Base-by-base conservation (phyloP, 768 basidiomycete genomes). In the Tylopilus sp. region DNA sequence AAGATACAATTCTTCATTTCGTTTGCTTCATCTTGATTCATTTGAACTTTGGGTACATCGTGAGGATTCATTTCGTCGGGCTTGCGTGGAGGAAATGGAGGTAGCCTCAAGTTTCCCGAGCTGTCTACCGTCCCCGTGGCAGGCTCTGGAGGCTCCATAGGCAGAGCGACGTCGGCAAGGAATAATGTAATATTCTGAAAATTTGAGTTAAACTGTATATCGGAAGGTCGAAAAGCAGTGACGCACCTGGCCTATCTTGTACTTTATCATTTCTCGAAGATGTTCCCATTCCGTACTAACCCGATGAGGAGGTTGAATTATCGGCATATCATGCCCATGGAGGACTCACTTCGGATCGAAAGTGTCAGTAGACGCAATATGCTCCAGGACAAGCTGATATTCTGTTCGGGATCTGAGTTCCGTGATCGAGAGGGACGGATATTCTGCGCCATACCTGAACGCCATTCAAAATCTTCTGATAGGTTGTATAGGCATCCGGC, bases 241-340 rank as follows among this genome's bases (percentile, higher is more conserved):
- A 26, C 58, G 49, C 59, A 90, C 90, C 75, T 89, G 73, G 62
- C 78, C 71, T 12, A 92, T 74, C 68, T 84, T 89, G 66, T 78
- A 66, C 67, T 90, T 91, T 66, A 93, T 82, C 50, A 83, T 80
- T 62, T 85, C 78, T 34, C 87, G 81, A 40, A 93, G 75, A 36
- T 76, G 69, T 19, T 75, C 61, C 92, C 91, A 94, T 63, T 88
- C 85, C 61, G 75, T 73, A 61, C 87, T 87, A 71, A 38, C 46
- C n/a, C 7, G 53, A 42, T 24, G 31, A 30, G 60, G 38, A 61
- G 59, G 52, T 41, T 56, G 56, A 40, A 44, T 49, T 9, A 51
- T 47, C 37, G 53, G 44, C 36, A 47, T 21, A 42, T 36, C 11
- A 24, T n/a, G n/a, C n/a, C n/a, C n/a, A n/a, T 33, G 30, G 45